Conservation (phyloP, 2,329 filamentous ascomycete genomes). For the Celoporthe dispersa region DNA sequence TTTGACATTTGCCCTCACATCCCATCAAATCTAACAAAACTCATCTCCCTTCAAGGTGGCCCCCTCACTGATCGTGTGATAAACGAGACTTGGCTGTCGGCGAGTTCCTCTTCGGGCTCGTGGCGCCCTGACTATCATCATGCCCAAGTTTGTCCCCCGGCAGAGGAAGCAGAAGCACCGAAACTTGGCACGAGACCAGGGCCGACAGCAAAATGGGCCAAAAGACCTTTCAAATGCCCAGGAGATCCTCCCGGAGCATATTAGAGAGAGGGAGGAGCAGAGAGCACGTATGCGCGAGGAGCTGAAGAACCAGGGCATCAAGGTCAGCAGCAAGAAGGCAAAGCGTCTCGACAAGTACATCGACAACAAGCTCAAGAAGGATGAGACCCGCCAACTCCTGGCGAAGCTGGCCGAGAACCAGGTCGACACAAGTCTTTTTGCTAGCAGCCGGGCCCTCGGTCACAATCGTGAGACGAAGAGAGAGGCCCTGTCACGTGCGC, state of each 20-base stretch:
- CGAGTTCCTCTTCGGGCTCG: background rate
- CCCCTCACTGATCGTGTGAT: background rate
- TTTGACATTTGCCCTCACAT: background rate
- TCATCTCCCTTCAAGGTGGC: background rate
- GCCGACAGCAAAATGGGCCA: constrained; percentile 45
- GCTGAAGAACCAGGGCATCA: constrained; percentile 53
- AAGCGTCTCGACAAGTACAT: constrained; percentile 72
- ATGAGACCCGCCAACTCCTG: constrained; percentile 84
- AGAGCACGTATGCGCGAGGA: constrained; percentile 61
- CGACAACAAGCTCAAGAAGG: constrained; percentile 91
- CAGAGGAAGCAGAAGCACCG: constrained; percentile 74
- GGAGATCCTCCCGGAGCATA: constrained; percentile 53
- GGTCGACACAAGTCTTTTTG: constrained; percentile 80
- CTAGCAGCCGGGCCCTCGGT: constrained; percentile 78
- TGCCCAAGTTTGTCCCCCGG: constrained; percentile 64
- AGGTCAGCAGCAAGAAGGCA: constrained; percentile 67
- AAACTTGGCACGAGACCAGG: constrained; percentile 66
- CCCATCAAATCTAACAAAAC: background rate
- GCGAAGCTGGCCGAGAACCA: constrained; percentile 80
- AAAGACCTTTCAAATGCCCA: constrained; percentile 59
- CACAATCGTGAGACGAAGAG: constrained; percentile 72
- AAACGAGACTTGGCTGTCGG: background rate
- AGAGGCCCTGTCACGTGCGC: constrained; percentile 66
- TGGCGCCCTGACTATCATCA: constrained; percentile 35
- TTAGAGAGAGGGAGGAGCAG: constrained; percentile 56